phyloP scores from a whole-genome alignment of 2,329 filamentous ascomycete species.

The Metarhizium rileyi region DNA sequence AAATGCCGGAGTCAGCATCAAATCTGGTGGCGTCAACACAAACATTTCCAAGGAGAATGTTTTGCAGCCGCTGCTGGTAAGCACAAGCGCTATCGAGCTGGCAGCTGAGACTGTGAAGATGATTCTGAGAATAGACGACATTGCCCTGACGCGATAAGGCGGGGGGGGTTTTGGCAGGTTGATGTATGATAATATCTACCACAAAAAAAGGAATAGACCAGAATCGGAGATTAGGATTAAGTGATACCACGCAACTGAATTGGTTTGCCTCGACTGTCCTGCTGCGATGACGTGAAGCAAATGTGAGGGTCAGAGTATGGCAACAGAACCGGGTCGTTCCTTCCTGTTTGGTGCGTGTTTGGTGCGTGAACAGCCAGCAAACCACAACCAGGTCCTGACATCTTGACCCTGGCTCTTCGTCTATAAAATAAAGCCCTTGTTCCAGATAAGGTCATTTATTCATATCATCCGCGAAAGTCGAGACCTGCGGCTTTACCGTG shows the following conservation, averaged over 20 bases:
- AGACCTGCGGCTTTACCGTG: neutral
- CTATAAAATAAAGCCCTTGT: too few relatives aligned
- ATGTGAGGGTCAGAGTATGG: neutral
- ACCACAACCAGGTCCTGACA: neutral
- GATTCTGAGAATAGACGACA: slow-evolving; percentile 61
- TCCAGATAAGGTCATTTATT: too few relatives aligned
- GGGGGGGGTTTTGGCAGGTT: slow-evolving; percentile 18
- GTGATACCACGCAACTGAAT: slow-evolving; percentile 7
- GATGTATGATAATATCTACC: slow-evolving; percentile 27
- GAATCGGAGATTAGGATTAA: slow-evolving; percentile 8
- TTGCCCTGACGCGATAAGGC: slow-evolving; percentile 50
- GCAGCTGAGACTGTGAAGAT: slow-evolving; percentile 98
- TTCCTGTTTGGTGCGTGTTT: neutral
- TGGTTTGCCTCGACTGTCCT: neutral
- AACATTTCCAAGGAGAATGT: slow-evolving; percentile 98
- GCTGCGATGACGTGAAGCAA: neutral
- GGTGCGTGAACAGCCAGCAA: neutral
- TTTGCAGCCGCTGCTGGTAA: slow-evolving; percentile 88
- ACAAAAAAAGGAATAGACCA: slow-evolving; percentile 9
- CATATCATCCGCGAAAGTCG: neutral
- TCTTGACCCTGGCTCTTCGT: neutral
- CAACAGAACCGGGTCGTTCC: neutral
- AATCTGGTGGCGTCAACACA: slow-evolving; percentile 90
- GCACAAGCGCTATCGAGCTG: slow-evolving; percentile 93
- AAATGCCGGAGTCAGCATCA: slow-evolving; percentile 96